These are phyloP conservation scores for Cotoneaster glaucophyllus DNA, from an alignment of 306 rosid species.

Conservation along the genomic window DNA sequence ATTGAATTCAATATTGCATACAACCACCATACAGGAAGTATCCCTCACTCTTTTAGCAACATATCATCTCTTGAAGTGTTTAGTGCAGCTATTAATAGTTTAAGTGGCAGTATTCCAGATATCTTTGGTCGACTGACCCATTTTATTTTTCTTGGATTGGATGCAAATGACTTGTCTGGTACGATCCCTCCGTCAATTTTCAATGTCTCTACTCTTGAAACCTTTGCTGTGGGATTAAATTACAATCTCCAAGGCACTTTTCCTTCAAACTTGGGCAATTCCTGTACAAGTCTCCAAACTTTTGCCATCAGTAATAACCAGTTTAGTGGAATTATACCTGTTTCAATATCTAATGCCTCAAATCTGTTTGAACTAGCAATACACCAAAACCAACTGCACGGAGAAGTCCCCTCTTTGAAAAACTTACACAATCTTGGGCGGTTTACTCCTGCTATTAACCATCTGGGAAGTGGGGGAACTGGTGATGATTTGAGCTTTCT, in stretches of 20 bases:
- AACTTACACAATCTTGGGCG: background rate
- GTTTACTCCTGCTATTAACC: fast-evolving
- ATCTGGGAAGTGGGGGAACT: background rate
- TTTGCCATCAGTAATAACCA: background rate
- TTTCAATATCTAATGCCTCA: background rate
- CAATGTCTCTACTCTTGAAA: background rate
- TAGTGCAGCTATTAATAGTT: fast-evolving
- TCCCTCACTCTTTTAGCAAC: background rate
- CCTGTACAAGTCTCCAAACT: background rate
- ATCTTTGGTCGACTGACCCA: background rate
- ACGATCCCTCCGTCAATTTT: background rate
- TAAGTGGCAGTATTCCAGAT: background rate
- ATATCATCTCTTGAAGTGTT: background rate
- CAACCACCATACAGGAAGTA: background rate
- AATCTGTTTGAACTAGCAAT: background rate
- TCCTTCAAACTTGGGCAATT: background rate
- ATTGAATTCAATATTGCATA: fast-evolving
- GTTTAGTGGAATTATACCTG: background rate
- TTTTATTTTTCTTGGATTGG: background rate
- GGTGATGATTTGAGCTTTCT: background rate
- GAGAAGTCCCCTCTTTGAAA: background rate
- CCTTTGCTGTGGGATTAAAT: fast-evolving
- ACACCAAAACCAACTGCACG: fast-evolving
- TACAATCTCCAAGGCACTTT: background rate
- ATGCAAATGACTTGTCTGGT: background rate